Conservation (phyloP, 192 early-diverging fungal species). For the Gamsiella multidivaricata region DNA sequence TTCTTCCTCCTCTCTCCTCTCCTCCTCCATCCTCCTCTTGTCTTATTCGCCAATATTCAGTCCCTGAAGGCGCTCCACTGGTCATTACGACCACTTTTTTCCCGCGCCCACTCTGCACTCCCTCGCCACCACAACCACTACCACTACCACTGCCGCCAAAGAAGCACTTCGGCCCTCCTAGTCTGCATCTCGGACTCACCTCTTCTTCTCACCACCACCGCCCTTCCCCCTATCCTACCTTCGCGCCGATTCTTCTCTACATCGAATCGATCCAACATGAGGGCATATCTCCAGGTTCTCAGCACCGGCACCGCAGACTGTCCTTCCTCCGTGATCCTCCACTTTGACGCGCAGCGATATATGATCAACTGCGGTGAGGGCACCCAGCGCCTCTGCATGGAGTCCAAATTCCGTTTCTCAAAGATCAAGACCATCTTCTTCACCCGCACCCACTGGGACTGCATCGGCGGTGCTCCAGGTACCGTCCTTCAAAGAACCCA, state of each 20-base stretch:
- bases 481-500: conserved; percentile 9
- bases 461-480: conserved; percentile 91
- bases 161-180: no score
- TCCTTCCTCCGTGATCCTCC: conserved; percentile 76
- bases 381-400: conserved; percentile 85
- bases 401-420: conserved; percentile 76
- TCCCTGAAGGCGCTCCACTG: conserved; percentile 22
- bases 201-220: background rate
- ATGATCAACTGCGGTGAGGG: conserved; percentile 96
- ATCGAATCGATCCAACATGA: conserved; percentile 54
- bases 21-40: background rate
- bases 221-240: background rate
- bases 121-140: background rate
- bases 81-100: conserved; percentile 27
- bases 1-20: conserved; percentile 4
- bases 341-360: conserved; percentile 81
- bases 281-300: conserved; percentile 61
- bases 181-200: background rate
- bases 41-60: conserved; percentile 30
- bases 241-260: conserved; percentile 35
- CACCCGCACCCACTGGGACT: conserved; percentile 86
- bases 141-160: no score
- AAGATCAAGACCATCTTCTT: conserved; percentile 85
- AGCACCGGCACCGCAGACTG: conserved; percentile 61
- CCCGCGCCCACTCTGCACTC: background rate